Evolutionary conservation across 2,329 filamentous ascomycete species (phyloP).

Genomic region (Apiospora koreana): DNA sequence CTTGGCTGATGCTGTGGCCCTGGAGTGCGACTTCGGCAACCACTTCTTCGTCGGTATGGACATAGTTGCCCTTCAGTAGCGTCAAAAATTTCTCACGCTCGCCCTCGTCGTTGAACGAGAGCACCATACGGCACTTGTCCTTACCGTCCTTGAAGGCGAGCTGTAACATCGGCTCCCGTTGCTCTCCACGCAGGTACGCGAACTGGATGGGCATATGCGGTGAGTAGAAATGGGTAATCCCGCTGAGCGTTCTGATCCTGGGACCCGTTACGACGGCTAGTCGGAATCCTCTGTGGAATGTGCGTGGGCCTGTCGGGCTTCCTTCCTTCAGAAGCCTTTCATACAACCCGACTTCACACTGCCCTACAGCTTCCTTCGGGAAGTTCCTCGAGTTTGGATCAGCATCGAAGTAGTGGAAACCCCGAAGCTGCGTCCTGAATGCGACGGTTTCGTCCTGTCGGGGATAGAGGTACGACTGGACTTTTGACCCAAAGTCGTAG

Average conservation of each 20-base stretch:
- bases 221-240: conserved; percentile 69
- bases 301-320: conserved; percentile 72
- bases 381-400: conserved; percentile 71
- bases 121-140: conserved; percentile 69
- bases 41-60: conserved; percentile 69
- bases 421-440: conserved; percentile 68
- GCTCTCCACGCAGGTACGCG: conserved; percentile 72
- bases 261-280: conserved; percentile 77
- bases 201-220: conserved; percentile 73
- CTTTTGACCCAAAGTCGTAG: conserved; percentile 79
- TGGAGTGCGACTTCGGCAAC: conserved; percentile 68
- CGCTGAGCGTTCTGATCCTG: conserved; percentile 75
- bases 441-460: conserved; percentile 69
- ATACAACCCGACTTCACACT: conserved; percentile 75
- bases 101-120: conserved; percentile 74
- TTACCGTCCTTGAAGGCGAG: conserved; percentile 69
- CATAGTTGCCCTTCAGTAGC: conserved; percentile 70
- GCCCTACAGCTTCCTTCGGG: conserved; percentile 70
- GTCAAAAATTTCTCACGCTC: conserved; percentile 73
- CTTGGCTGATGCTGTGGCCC: conserved; percentile 62
- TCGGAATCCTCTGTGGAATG: conserved; percentile 77
- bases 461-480: conserved; percentile 70
- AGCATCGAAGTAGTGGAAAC: conserved; percentile 81
- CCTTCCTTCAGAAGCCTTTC: conserved; percentile 68
- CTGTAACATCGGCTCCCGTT: conserved; percentile 68